Evolutionary conservation across 2,329 filamentous ascomycete genomes (phyloP).

Genomic region (Fusarium xylarioides): DNA sequence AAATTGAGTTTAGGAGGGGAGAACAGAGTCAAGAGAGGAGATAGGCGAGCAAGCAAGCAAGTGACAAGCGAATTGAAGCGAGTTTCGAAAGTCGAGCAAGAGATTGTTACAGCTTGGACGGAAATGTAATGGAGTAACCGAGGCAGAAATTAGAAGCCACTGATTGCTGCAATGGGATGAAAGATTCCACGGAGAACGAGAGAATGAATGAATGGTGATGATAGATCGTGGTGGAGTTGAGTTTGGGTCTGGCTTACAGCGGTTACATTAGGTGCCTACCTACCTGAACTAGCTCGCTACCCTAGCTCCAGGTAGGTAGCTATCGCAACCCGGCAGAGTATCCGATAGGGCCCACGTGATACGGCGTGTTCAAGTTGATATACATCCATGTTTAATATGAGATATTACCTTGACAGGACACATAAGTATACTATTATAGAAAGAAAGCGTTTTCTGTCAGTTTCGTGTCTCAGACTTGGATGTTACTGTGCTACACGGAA

Average conservation of each 20-base stretch:
- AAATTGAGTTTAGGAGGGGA: constrained; percentile 6
- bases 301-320: not conserved
- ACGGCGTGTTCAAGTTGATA: not conserved
- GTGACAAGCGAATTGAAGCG: not conserved
- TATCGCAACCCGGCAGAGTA: constrained; percentile 4
- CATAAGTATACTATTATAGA: too few relatives aligned
- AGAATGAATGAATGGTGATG: constrained; percentile 21
- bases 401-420: not conserved
- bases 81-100: not conserved
- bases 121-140: not conserved
- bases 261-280: constrained; percentile 35
- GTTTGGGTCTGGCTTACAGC: constrained; percentile 35
- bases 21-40: constrained; percentile 5
- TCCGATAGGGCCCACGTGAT: constrained; percentile 43
- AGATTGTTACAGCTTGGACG: not conserved
- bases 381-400: not conserved
- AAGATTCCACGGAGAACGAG: not conserved
- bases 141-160: not conserved
- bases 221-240: constrained; percentile 25
- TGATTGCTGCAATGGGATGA: not conserved
- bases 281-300: constrained; percentile 4
- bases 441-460: not conserved
- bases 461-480: constrained; percentile 18
- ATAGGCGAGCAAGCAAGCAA: constrained; percentile 8
- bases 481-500: constrained; percentile 16